Evolutionary conservation across 495 filamentous ascomycete genomes (phyloP), one percentile per base, ranked within the genome.

Genomic region (Haplographium delicatum): DNA sequence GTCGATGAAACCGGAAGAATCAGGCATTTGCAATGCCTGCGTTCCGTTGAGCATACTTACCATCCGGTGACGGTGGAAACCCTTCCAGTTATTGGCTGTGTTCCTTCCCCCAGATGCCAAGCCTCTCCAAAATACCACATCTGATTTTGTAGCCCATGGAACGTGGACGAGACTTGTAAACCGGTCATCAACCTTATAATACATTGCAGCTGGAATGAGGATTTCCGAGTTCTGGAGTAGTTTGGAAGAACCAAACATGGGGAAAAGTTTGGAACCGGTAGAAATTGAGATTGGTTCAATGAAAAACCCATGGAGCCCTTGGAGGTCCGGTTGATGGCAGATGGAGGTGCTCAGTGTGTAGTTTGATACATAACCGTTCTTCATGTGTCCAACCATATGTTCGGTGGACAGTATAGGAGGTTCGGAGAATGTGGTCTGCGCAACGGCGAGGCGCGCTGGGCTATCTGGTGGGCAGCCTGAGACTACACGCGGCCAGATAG

Each of bases 241-340:
- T 39, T 87, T 85, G 43, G 80, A 82, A 53, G 86, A 75, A 49
- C 84, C 86, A 68, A 91, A 91, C 22, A 91, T 65, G 0, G 88
- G 88, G 2, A 84, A 54, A 9, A 91, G 68, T 4, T 83, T 74
- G 39, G 82, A 76, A 0, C 82, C 68, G 1, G 80, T 73, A 35
- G 79, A 78, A 48, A 81, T 74, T 5, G 80, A 73, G 1, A 86
- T 72, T 0, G 85, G 78, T 0, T 74, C 81, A 24, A 85, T 72
- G 62, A 86, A 72, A 47, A 89, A 76, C 30, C 85, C 83, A 56
- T 91, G 88, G 2, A 90, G 71, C 30, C 80, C 72, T 15, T 81
- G 77, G 34, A 94, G 71, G 56, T 94, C 88, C 1, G 88, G 82
- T 57, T 94, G 88, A 53, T 90, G 85, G 61, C 88, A 94, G 38